Evolutionary conservation across 129 eudicot genomes (phyloP).

Genomic region (Helianthus tuberosus): DNA sequence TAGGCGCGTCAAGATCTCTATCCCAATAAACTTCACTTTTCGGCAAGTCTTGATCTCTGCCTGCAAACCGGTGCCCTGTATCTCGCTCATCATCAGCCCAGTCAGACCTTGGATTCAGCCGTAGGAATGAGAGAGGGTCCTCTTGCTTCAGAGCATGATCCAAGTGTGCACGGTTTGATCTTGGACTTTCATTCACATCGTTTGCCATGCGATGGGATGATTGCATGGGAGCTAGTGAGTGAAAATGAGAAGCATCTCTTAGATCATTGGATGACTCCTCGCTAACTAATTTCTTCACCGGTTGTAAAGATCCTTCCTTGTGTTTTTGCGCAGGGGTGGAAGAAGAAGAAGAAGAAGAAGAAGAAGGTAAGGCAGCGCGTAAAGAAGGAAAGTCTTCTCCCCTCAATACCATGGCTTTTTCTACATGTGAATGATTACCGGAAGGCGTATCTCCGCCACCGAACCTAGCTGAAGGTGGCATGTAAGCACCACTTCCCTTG

Average conservation of each 20-base stretch:
- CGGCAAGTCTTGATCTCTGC: constrained; percentile 55
- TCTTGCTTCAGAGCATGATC: constrained; percentile 62
- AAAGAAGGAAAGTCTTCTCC: constrained; percentile 98
- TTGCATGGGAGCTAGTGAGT: constrained; percentile 49
- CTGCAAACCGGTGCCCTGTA: constrained; percentile 64
- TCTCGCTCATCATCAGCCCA: constrained; percentile 99
- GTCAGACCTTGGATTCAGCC: constrained; percentile 89
- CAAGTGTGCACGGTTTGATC: constrained; percentile 34
- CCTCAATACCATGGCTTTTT: constrained; percentile 73
- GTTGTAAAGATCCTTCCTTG: constrained; percentile 56
- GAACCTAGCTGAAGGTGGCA: constrained; percentile 74
- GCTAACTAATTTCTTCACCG: constrained; percentile 50
- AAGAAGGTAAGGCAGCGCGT: constrained; percentile 65
- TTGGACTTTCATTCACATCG: constrained; percentile 38
- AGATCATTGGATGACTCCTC: constrained; percentile 57
- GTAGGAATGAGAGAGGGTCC: constrained; percentile 66
- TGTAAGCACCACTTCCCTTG: constrained; percentile 50
- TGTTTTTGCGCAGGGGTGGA: constrained; percentile 62
- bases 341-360: constrained; percentile 51
- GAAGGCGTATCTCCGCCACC: constrained; percentile 30
- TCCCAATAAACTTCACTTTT: constrained; percentile 80
- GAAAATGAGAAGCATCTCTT: constrained; percentile 38
- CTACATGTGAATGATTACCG: constrained; percentile 31
- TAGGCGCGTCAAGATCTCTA: constrained; percentile 74
- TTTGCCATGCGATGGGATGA: constrained; percentile 38